Evolutionary conservation across 345 rosid genomes (phyloP).

Genomic region (Diplotaxis tenuifolia): DNA sequence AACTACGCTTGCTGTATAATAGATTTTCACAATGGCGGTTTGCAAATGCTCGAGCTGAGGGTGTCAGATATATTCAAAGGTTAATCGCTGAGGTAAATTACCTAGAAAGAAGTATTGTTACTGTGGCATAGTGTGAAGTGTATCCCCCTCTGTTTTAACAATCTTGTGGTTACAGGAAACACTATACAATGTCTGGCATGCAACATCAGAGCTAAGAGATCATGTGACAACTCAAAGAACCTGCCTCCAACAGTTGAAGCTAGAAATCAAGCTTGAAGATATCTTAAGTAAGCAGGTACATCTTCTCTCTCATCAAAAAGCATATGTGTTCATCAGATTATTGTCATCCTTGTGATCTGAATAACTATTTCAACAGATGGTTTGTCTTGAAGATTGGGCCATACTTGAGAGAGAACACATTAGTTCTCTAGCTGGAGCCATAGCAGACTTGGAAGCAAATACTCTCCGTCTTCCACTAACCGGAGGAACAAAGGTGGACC

Average conservation of each 20-base stretch:
- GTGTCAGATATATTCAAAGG: slow-evolving; percentile 61
- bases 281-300: slow-evolving; percentile 69
- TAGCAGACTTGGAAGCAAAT: slow-evolving; percentile 81
- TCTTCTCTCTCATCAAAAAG: slow-evolving; percentile 11
- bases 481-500: slow-evolving; percentile 78
- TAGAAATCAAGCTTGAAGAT: slow-evolving; percentile 65
- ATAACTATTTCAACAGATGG: slow-evolving; percentile 50
- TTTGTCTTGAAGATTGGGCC: slow-evolving; percentile 75
- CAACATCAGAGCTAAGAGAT: slow-evolving; percentile 59
- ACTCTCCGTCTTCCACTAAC: slow-evolving; percentile 79
- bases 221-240: slow-evolving; percentile 57
- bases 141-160: slow-evolving; percentile 12
- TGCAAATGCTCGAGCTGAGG: slow-evolving; percentile 71
- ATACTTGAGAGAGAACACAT: slow-evolving; percentile 70
- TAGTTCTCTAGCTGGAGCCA: slow-evolving; percentile 66
- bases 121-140: not conserved
- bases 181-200: slow-evolving; percentile 66
- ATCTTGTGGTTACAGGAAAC: slow-evolving; percentile 59
- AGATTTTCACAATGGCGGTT: slow-evolving; percentile 87
- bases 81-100: slow-evolving; percentile 65
- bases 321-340: not conserved
- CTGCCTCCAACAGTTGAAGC: slow-evolving; percentile 59
- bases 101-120: not conserved
- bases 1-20: slow-evolving; percentile 72
- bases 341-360: slow-evolving; percentile 13